Percentiles rank a stretch among this genome's conserved stretches.
These are phyloP conservation scores for Kodamaea fukazawae DNA, from an alignment of 805 yeast genomes.

Conservation along the genomic window DNA sequence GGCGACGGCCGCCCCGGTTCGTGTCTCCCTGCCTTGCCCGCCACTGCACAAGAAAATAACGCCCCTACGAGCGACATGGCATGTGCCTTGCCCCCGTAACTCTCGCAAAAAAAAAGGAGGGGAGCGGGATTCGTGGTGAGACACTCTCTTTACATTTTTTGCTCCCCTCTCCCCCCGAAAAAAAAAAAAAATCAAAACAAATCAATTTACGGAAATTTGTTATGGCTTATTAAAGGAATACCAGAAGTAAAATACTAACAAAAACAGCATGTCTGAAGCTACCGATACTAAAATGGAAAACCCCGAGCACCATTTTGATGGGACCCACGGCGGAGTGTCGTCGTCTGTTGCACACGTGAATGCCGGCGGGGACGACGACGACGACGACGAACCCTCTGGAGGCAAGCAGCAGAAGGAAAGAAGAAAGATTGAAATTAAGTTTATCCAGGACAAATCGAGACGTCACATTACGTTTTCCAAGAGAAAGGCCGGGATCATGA, in stretches of 20 bases:
- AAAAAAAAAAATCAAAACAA: constrained; percentile 1
- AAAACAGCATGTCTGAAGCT: constrained; percentile 36
- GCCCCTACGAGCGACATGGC: too few relatives aligned
- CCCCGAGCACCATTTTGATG: constrained; percentile 21
- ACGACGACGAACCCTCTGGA: constrained; percentile 47
- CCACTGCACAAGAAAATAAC: too few relatives aligned
- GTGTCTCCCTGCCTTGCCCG: too few relatives aligned
- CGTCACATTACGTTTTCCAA: constrained; percentile 97
- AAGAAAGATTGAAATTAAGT: constrained; percentile 93
- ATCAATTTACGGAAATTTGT: background rate
- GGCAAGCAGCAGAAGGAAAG: constrained; percentile 55
- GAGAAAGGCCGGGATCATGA: constrained; percentile 98
- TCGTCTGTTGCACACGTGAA: constrained; percentile 5
- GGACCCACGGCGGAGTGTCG: constrained; percentile 21
- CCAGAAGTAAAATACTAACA: constrained; percentile 2
- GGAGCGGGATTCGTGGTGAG: background rate
- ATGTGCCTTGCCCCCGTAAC: background rate
- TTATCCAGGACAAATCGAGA: constrained; percentile 95
- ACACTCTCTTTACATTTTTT: too few relatives aligned
- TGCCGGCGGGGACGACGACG: constrained; percentile 45
- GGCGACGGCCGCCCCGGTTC: too few relatives aligned
- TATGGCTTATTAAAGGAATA: background rate
- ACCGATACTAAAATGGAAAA: constrained; percentile 40
- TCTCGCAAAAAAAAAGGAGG: constrained; percentile 1
- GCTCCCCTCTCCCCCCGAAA: too few relatives aligned